Percentiles rank a stretch among this genome's conserved stretches.
Evolutionary conservation across 2,329 filamentous ascomycete species (phyloP).

Genomic region (Aureobasidium sp.): DNA sequence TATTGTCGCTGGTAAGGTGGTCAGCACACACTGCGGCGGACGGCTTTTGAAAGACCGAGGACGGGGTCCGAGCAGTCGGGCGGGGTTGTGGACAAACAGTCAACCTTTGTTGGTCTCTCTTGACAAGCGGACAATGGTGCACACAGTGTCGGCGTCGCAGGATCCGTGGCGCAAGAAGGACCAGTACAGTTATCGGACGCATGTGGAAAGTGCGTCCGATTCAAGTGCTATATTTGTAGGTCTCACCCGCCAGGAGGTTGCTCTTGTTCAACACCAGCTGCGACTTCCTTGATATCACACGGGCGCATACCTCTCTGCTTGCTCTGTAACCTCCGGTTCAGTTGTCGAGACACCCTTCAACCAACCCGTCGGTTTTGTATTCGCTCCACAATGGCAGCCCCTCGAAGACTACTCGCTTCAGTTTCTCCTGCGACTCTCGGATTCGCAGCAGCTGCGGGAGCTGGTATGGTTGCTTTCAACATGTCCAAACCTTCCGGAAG

Average conservation of each 20-base stretch:
- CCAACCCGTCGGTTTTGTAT: too few relatives aligned
- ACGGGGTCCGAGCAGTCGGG: background rate
- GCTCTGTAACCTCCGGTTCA: constrained; percentile 15
- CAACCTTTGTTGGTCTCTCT: background rate
- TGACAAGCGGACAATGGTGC: background rate
- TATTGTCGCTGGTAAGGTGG: background rate
- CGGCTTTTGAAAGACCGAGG: background rate
- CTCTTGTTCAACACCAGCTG: background rate
- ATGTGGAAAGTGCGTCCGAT: background rate
- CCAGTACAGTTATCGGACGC: background rate
- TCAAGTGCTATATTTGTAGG: background rate
- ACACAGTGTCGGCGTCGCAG: background rate
- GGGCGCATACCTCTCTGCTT: constrained; percentile 42
- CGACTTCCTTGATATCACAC: background rate
- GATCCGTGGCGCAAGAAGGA: background rate
- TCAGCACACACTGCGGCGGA: background rate
- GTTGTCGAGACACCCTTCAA: too few relatives aligned
- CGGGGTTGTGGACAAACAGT: background rate
- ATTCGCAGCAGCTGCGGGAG: background rate
- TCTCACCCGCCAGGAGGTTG: background rate
- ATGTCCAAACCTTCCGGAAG: background rate
- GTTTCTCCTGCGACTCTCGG: constrained; percentile 2
- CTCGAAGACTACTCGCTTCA: constrained; percentile 6
- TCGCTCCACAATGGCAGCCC: background rate
- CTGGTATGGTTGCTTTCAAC: background rate